Conservation (phyloP, 2,329 filamentous ascomycete species). For the Phialocephala subalpina region DNA sequence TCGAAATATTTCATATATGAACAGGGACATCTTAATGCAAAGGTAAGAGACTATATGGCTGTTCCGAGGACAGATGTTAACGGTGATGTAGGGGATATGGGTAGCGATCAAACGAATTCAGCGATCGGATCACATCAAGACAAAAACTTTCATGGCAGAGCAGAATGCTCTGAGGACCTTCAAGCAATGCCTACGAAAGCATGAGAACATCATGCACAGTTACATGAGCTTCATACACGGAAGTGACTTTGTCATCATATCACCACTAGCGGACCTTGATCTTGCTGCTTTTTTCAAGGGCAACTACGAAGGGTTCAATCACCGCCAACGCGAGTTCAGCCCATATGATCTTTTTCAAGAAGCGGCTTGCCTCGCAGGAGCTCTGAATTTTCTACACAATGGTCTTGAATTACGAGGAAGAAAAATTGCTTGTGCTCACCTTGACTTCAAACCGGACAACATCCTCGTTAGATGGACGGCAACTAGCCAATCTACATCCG, state of each 20-base stretch:
- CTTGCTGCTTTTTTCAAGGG: conserved; percentile 15
- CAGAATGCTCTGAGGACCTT: conserved; percentile 3
- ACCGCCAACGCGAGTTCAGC: conserved; percentile 11
- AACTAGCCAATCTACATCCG: neutral
- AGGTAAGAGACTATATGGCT: neutral
- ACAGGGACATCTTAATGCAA: neutral
- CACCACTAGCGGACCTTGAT: conserved; percentile 17
- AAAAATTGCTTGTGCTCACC: conserved; percentile 20
- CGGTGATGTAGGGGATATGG: neutral
- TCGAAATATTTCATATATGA: conserved; percentile 11
- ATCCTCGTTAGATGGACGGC: conserved; percentile 18
- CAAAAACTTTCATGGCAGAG: neutral
- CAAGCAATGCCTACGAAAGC: conserved; percentile 13
- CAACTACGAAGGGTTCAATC: conserved; percentile 1
- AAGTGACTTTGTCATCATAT: conserved; percentile 19
- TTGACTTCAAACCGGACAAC: conserved; percentile 23
- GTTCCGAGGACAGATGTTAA: neutral
- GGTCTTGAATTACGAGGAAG: conserved; percentile 7
- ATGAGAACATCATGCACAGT: conserved; percentile 20
- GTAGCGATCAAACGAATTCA: neutral
- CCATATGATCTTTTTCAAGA: conserved; percentile 13
- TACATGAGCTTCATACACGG: conserved; percentile 14
- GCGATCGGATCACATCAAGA: neutral
- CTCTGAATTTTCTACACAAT: conserved; percentile 19
- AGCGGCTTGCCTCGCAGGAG: conserved; percentile 10